A percentile compares a stretch with the other conserved stretches of the same genome.
Conservation (phyloP, 371 early-diverging fungal species). For the Globomyces sp. region DNA sequence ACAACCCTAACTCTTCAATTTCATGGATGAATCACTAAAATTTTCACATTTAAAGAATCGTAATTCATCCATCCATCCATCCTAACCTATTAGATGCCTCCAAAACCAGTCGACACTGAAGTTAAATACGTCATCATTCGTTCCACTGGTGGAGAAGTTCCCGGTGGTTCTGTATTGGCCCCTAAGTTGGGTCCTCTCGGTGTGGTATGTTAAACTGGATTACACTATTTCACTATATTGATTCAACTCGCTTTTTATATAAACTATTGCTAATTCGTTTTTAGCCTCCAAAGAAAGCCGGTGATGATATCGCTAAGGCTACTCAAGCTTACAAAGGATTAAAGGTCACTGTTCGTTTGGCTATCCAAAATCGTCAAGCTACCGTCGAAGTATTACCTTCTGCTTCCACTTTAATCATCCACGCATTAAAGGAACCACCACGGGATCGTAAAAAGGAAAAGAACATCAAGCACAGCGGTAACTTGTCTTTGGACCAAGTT, state of each 20-base stretch:
- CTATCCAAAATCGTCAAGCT: slow-evolving; percentile 99
- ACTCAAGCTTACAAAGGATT: slow-evolving; percentile 99
- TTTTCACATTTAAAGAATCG: neutral
- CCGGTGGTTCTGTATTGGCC: slow-evolving; percentile 97
- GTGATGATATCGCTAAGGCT: slow-evolving; percentile 99
- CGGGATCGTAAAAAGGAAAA: slow-evolving; percentile 99
- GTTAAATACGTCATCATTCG: slow-evolving; percentile 74
- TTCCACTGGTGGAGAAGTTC: slow-evolving; percentile 98
- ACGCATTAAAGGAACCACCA: slow-evolving; percentile 98
- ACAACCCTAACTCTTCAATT: too few species aligned
- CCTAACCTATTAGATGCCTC: slow-evolving; percentile 25
- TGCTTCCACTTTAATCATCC: slow-evolving; percentile 97
- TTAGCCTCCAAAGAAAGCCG: slow-evolving; percentile 98
- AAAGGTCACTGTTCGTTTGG: slow-evolving; percentile 96
- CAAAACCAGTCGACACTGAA: slow-evolving; percentile 27
- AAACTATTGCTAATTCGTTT: slow-evolving; percentile 19
- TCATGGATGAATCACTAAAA: too few species aligned
- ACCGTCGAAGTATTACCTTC: slow-evolving; percentile 96
- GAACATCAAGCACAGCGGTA: slow-evolving; percentile 96
- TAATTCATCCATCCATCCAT: too few species aligned
- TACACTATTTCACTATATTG: slow-evolving; percentile 7
- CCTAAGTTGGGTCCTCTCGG: slow-evolving; percentile 99
- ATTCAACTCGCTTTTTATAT: slow-evolving; percentile 7
- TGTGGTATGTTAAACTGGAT: slow-evolving; percentile 57
- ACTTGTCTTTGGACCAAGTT: slow-evolving; percentile 88